Base-by-base conservation (phyloP, 2,329 filamentous ascomycete species). In the Parascedosporium putredinis region DNA sequence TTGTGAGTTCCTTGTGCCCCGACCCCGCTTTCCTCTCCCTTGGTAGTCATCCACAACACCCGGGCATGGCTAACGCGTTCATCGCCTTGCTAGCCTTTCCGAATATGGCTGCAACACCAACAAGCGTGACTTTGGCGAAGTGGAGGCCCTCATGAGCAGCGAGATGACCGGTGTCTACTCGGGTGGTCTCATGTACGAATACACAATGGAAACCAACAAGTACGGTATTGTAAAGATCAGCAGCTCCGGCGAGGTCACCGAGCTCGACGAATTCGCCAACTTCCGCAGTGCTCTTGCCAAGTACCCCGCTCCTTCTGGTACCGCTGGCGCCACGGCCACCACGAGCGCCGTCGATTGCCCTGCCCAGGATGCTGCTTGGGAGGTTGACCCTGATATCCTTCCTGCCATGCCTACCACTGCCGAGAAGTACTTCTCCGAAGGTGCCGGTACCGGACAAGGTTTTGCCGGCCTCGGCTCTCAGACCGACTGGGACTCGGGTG, bases 141-240 rank as follows among this genome's bases (percentile, higher is more conserved):
- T 96, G 48, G 67, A 68, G 45, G 75, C 90, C 43, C 75, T 98
- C 51, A 97, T 96, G 83, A 79, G 73, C 67, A 68, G 67, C 18
- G 65, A 95, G 53, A 97, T 97, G 91, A 89, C 84, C 6, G 58
- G 67, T 16, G 89, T 96, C 60, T 97, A 95, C 78, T 96, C 90
- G 36, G 93, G 93, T 60, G 93, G 93, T 65, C 79, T 98, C 34
- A 86, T 96, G 66, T 98, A 96, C 71, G 90, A 97, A 69, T 98
- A 95, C 74, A 83, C 86, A 8, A 71, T 85, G 61, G 88, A 94
- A 67, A 74, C 75, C 53, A 88, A 83, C 70, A 75, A 83, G 43
- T 97, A 82, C 67, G 91, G 90, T 55, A 83, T 95, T 52, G 88
- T 90, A 62, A 69, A 78, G 51, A 72, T 93, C 60, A 61, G 66